A percentile compares a stretch with the other conserved stretches of the same genome.
Conservation (phyloP, 2,329 filamentous ascomycete genomes). For the Rugonectria rugulosa region DNA sequence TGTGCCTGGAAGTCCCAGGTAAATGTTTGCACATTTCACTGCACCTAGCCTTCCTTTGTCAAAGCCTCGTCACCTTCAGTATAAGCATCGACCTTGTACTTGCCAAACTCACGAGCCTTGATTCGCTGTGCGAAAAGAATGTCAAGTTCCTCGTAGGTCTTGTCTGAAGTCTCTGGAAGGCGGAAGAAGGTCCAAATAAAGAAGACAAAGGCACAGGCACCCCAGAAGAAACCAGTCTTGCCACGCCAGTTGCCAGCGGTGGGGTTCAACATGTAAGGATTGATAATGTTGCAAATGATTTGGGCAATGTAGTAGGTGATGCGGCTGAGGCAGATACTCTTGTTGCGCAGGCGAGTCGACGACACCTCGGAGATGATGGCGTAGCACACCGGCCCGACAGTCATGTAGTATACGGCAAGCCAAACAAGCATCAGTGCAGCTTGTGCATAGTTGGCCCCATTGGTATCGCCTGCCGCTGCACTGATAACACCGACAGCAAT, state of each 20-base stretch:
- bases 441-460: conserved; percentile 2
- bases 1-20: too few relatives aligned
- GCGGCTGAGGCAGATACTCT: conserved; percentile 42
- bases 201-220: conserved; percentile 44
- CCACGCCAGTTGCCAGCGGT: conserved; percentile 48
- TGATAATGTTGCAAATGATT: conserved; percentile 34
- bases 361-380: conserved; percentile 45
- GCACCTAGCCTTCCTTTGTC: not conserved
- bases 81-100: conserved; percentile 19
- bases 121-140: conserved; percentile 41
- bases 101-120: conserved; percentile 43
- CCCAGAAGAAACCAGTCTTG: conserved; percentile 48
- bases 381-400: conserved; percentile 46
- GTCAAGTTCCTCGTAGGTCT: conserved; percentile 41
- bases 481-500: conserved; percentile 48
- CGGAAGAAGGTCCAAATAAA: conserved; percentile 30
- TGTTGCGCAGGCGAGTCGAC: conserved; percentile 44
- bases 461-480: conserved; percentile 33
- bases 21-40: too few relatives aligned
- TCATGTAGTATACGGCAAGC: conserved; percentile 41
- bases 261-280: conserved; percentile 39
- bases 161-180: conserved; percentile 38
- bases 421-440: conserved; percentile 41
- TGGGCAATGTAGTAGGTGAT: conserved; percentile 30
- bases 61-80: conserved; percentile 2